Evolutionary conservation across 2,329 filamentous ascomycete species (phyloP).

Genomic region (Tolypocladium album): DNA sequence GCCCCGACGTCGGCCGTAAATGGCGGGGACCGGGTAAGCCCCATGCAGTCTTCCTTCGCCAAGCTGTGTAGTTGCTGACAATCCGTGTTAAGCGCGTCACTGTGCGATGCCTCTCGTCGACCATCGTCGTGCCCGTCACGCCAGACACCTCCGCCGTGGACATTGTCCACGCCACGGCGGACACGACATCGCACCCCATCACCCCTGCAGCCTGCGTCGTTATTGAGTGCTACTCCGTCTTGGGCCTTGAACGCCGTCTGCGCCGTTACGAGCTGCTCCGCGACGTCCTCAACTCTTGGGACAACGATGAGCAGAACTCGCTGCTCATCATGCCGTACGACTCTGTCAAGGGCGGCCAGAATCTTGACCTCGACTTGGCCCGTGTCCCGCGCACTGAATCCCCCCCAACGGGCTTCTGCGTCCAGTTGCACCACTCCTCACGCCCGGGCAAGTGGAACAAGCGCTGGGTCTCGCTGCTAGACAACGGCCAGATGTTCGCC

Average conservation of each 20-base stretch:
- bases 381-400: constrained; percentile 48
- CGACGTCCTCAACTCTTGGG: constrained; percentile 90
- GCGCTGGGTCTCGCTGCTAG: constrained; percentile 62
- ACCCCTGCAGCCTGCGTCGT: constrained; percentile 58
- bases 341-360: constrained; percentile 36
- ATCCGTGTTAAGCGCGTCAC: constrained; percentile 45
- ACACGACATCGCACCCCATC: constrained; percentile 52
- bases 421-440: constrained; percentile 72
- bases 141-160: constrained; percentile 66
- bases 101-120: constrained; percentile 61
- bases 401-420: constrained; percentile 54
- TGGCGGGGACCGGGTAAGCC: constrained; percentile 60
- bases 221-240: constrained; percentile 62
- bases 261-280: constrained; percentile 78
- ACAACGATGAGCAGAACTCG: constrained; percentile 65
- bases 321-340: constrained; percentile 56
- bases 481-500: constrained; percentile 60
- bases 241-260: constrained; percentile 72
- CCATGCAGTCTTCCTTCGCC: background rate
- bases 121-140: constrained; percentile 60
- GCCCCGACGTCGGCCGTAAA: constrained; percentile 75
- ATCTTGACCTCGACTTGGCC: constrained; percentile 49
- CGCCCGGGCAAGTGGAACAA: constrained; percentile 83
- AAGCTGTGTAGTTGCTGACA: background rate
- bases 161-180: constrained; percentile 57